Evolutionary conservation across 257 asterid species (phyloP), one percentile per base, ranked within the genome.

Genomic region (Rhazya stricta): DNA sequence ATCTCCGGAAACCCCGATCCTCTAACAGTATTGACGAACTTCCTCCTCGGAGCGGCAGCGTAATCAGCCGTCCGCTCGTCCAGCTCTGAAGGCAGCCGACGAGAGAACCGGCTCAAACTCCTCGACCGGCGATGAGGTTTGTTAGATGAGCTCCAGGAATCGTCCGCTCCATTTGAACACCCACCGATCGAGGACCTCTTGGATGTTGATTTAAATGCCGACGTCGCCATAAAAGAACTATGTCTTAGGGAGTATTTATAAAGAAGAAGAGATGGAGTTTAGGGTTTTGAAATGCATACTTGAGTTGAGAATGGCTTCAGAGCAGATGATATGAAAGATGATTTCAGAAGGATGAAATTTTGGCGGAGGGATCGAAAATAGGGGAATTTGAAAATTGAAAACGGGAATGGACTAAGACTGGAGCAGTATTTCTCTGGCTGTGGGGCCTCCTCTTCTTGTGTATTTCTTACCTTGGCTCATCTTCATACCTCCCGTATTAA

Each of bases 131-230:
- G 86, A 30, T 75, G 80, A 62, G 79, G 34, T 62, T 69, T 77
- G 46, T 25, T 78, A 18, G 80, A 62, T 8, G 86, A 82, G 76
- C 69, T 60, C 36, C 77, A 67, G 69, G 81, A 67, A 71, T 70
- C 77, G 30, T 72, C 66, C 23, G 76, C 50, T 58, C 72, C 68
- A 54, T 62, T 57, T 45, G 74, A 67, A 29, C 57, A 23, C 9
- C 56, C 23, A 3, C 43, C 87, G 65, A 86, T 53, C 7, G 90
- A 72, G 32, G 87, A 85, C 71, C 97, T 78, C 81, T 79, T 83
- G 53, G 93, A 84, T 42, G 93, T 85, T 39, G 96, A 91, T 75
- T 86, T 90, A 80, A 90, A 91, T 12, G 94, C 96, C 60, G 98
- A 91, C 2, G 98, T 83, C 78, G 98, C 97, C 98, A 94, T 93